Conservation (phyloP, 106 monocot genomes). For the Dendrobium catenatum region DNA sequence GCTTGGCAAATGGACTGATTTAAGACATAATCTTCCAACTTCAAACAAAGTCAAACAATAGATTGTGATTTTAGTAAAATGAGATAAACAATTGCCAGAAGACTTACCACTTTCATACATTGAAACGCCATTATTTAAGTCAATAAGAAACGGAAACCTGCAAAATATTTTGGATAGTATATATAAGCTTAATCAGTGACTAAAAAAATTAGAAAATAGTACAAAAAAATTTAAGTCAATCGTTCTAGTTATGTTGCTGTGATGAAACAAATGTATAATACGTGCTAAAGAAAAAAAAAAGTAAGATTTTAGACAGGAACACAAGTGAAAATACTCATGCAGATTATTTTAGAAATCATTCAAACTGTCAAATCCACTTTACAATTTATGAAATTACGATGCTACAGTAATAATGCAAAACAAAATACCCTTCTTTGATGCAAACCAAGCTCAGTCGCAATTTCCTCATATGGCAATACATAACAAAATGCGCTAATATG, state of each 20-base stretch:
- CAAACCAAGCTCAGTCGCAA: too few species aligned
- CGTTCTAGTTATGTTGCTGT: too few species aligned
- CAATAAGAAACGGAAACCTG: slow-evolving; percentile 90
- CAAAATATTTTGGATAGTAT: slow-evolving; percentile 3
- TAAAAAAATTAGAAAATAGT: not conserved
- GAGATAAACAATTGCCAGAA: not conserved
- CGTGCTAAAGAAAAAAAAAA: not conserved
- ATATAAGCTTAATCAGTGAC: not conserved
- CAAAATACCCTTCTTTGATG: too few species aligned
- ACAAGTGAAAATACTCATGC: not conserved
- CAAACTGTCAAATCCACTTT: not conserved
- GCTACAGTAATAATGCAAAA: too few species aligned
- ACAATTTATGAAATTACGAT: not conserved
- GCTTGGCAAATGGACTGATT: not conserved
- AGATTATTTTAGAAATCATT: not conserved
- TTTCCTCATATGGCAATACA: too few species aligned
- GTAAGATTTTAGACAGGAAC: not conserved
- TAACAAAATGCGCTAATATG: too few species aligned
- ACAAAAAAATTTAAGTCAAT: too few species aligned
- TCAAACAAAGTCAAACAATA: not conserved
- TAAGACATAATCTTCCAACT: not conserved
- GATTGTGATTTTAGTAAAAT: not conserved
- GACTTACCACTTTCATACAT: slow-evolving; percentile 94
- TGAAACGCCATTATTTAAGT: slow-evolving; percentile 54
- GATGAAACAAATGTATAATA: not conserved